These are phyloP conservation scores for Panicum virgatum DNA, from an alignment of 202 grass and related monocot species.

Conservation along the genomic window DNA sequence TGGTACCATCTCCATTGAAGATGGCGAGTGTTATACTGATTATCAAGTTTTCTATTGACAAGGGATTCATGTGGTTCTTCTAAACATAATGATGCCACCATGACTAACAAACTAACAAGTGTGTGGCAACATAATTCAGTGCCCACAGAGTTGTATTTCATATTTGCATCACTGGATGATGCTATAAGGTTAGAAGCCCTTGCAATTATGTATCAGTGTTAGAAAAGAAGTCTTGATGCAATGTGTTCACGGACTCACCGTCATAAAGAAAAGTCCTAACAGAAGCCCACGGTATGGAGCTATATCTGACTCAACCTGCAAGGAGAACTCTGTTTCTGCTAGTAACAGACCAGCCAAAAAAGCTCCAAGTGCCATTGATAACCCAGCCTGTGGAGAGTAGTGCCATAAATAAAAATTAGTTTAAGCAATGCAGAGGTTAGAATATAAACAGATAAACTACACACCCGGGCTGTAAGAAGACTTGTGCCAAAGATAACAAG, in stretches of 20 bases:
- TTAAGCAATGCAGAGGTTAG: slow-evolving; percentile 28
- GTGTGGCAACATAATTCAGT: not conserved
- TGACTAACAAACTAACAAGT: slow-evolving; percentile 20
- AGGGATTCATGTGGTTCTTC: not conserved
- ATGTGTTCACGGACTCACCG: slow-evolving; percentile 57
- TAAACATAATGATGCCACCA: not conserved
- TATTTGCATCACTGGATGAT: not conserved
- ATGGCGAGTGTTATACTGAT: not conserved
- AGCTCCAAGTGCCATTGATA: slow-evolving; percentile 98
- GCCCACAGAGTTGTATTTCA: slow-evolving; percentile 18
- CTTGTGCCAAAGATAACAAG: slow-evolving; percentile 99
- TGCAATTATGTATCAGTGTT: slow-evolving; percentile 28
- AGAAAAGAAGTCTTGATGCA: slow-evolving; percentile 17
- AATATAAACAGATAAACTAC: slow-evolving; percentile 32
- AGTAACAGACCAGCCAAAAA: slow-evolving; percentile 98
- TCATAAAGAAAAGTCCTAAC: slow-evolving; percentile 99
- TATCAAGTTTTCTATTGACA: not conserved
- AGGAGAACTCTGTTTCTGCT: slow-evolving; percentile 99
- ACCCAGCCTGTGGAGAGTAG: slow-evolving; percentile 69
- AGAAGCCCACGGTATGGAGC: slow-evolving; percentile 98
- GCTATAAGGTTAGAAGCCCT: not conserved
- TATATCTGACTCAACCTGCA: slow-evolving; percentile 99
- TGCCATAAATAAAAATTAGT: slow-evolving; percentile 20
- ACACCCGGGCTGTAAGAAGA: slow-evolving; percentile 96
- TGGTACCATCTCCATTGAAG: not conserved